Percentiles rank a stretch among this genome's conserved stretches.
Evolutionary conservation across 1,284 basidiomycete genomes (phyloP).

Genomic region (Ustilago cynodontis): DNA sequence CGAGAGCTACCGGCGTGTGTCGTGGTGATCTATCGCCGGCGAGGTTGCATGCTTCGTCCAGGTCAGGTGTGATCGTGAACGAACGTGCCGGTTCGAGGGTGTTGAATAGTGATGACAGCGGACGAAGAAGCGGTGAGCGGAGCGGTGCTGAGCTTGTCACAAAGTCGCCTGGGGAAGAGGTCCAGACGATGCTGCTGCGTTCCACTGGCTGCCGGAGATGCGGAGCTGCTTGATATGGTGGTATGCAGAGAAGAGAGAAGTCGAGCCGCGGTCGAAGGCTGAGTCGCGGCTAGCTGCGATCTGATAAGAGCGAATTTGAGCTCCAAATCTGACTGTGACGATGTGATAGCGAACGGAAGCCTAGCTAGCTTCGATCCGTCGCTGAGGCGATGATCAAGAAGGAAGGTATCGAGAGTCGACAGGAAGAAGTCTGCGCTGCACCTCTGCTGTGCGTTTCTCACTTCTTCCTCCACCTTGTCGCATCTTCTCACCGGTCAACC

Average conservation of each 20-base stretch:
- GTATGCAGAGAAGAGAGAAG: no score
- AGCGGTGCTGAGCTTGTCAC: no score
- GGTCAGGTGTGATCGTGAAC: not conserved
- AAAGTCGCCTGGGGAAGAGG: no score
- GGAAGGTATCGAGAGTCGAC: not conserved
- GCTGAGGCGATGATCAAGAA: not conserved
- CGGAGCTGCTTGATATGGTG: no score
- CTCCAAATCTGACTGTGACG: not conserved
- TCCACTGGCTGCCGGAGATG: no score
- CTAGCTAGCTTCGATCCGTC: not conserved
- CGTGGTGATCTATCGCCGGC: not conserved
- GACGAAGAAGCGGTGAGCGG: no score
- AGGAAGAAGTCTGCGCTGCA: not conserved
- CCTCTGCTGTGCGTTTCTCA: not conserved
- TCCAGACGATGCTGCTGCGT: no score
- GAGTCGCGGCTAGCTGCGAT: not conserved
- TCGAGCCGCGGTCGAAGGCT: slow-evolving; percentile 3
- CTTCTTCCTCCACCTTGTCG: not conserved
- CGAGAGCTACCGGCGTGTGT: not conserved
- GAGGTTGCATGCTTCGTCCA: not conserved
- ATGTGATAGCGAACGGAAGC: not conserved
- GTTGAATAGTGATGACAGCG: not conserved
- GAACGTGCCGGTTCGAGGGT: not conserved
- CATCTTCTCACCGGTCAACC: no score
- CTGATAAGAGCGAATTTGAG: not conserved